Evolutionary conservation across 345 rosid species (phyloP).

Genomic region (Linum lewisii): DNA sequence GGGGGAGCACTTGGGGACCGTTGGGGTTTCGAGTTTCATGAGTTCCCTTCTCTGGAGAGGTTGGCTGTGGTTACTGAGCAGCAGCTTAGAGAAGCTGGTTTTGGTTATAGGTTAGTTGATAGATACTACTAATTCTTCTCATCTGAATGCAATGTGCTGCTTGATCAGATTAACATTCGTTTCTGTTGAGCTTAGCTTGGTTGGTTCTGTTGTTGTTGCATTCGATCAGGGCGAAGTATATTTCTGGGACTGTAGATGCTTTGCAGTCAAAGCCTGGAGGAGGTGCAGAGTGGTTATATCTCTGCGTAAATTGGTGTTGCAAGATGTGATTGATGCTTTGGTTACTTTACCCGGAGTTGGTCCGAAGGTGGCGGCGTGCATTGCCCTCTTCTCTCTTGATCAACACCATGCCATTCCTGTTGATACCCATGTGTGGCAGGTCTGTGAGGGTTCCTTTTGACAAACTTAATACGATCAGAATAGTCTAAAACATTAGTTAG

Average conservation of each 20-base stretch:
- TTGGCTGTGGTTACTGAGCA: slow-evolving; percentile 53
- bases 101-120: slow-evolving; percentile 61
- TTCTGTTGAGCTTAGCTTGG: background rate
- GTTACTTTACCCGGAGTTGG: slow-evolving; percentile 91
- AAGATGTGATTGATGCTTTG: slow-evolving; percentile 49
- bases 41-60: slow-evolving; percentile 70
- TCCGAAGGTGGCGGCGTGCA: slow-evolving; percentile 87
- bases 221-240: slow-evolving; percentile 74
- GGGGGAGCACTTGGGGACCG: slow-evolving; percentile 42
- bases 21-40: slow-evolving; percentile 63
- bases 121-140: background rate
- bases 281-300: slow-evolving; percentile 70
- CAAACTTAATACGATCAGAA: no score
- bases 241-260: slow-evolving; percentile 52
- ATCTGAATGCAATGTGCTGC: background rate
- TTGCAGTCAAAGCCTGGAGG: slow-evolving; percentile 68
- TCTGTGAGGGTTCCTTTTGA: no score
- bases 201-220: slow-evolving; percentile 4
- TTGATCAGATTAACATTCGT: background rate
- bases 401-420: slow-evolving; percentile 92
- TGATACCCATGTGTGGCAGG: slow-evolving; percentile 97
- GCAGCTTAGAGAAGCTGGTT: slow-evolving; percentile 70
- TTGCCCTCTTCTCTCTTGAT: slow-evolving; percentile 89
- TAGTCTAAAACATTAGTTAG: no score
- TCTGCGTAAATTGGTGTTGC: slow-evolving; percentile 59